phyloP scores from a whole-genome alignment of 164 flowering plant genomes.

The Piper longum region DNA sequence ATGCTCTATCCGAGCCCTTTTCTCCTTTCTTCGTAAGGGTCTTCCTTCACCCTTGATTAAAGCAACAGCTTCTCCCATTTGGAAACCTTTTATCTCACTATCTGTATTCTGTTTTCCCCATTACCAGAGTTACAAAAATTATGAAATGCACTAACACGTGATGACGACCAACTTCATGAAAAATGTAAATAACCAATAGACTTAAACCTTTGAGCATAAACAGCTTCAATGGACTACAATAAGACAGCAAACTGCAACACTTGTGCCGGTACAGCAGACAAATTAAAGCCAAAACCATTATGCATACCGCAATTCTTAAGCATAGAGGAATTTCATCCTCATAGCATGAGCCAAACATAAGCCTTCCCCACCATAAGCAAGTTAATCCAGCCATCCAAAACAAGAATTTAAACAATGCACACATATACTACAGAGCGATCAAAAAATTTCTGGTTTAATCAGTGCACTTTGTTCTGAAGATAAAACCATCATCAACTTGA shows the following conservation, averaged over 20 bases:
- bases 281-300: neutral
- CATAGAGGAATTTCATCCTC: neutral
- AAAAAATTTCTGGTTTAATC: neutral
- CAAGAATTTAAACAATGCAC: no score
- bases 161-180: neutral
- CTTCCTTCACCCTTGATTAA: conserved; percentile 67
- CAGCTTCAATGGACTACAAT: neutral
- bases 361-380: no score
- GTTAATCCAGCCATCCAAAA: neutral
- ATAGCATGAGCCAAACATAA: neutral
- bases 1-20: conserved; percentile 81
- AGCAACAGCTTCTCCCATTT: conserved; percentile 77
- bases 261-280: neutral
- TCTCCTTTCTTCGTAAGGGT: conserved; percentile 83
- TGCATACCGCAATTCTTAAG: neutral
- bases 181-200: neutral
- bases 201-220: neutral
- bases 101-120: conserved; percentile 20
- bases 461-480: neutral
- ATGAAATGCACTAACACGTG: neutral
- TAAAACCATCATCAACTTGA: no score
- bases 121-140: neutral
- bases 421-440: neutral
- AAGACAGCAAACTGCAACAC: neutral
- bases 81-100: conserved; percentile 24